Conservation (phyloP, 2,329 filamentous ascomycete species). For the Xylaria sp. region DNA sequence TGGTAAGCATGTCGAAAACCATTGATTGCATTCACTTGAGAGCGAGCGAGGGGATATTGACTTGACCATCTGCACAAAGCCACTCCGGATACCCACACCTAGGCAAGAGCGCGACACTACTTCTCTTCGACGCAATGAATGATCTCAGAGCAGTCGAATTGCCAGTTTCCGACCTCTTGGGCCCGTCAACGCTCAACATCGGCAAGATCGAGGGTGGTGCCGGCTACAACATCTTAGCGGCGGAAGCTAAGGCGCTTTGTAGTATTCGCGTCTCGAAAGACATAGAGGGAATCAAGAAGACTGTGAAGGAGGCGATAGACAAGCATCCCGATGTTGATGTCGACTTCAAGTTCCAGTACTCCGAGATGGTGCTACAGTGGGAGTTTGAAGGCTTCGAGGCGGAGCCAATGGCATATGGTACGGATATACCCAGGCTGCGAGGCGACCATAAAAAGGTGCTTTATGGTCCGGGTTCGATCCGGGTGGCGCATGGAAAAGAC, state of each 20-base stretch:
- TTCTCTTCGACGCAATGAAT: slow-evolving; percentile 48
- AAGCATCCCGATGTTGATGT: slow-evolving; percentile 49
- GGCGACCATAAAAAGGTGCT: slow-evolving; percentile 50
- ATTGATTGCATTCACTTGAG: background rate
- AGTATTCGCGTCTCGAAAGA: slow-evolving; percentile 52
- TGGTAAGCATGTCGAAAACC: slow-evolving; percentile 35
- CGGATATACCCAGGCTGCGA: slow-evolving; percentile 52
- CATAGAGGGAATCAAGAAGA: slow-evolving; percentile 48
- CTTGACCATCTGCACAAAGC: slow-evolving; percentile 27
- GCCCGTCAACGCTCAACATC: slow-evolving; percentile 53
- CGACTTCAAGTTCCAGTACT: slow-evolving; percentile 51
- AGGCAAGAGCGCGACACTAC: slow-evolving; percentile 49
- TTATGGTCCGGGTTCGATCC: slow-evolving; percentile 54
- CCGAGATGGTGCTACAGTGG: slow-evolving; percentile 52
- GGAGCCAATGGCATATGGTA: slow-evolving; percentile 52
- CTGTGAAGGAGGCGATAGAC: slow-evolving; percentile 48
- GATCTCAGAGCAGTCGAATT: slow-evolving; percentile 47
- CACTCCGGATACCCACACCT: slow-evolving; percentile 52
- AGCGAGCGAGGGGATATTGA: background rate
- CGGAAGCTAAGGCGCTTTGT: slow-evolving; percentile 52
- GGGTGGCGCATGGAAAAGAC: slow-evolving; percentile 52
- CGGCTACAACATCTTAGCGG: slow-evolving; percentile 53
- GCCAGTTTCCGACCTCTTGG: slow-evolving; percentile 51
- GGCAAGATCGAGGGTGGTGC: slow-evolving; percentile 53
- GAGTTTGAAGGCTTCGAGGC: slow-evolving; percentile 52